Percentiles rank a stretch among this genome's conserved stretches.
Evolutionary conservation across 345 rosid genomes (phyloP).

Genomic region (Schrenkiella parvula): DNA sequence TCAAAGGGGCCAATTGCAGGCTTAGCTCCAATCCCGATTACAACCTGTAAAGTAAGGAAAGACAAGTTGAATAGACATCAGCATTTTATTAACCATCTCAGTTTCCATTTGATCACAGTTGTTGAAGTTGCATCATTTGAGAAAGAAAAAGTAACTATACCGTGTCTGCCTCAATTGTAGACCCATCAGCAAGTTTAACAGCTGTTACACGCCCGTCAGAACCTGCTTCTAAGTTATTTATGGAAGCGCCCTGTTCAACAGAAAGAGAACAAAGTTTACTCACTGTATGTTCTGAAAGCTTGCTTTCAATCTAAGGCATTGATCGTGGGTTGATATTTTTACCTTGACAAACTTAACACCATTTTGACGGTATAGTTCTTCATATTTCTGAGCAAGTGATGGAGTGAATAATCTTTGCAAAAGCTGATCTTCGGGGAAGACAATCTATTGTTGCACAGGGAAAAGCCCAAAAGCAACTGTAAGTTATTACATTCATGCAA

Average conservation of each 20-base stretch:
- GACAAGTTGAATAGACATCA: background rate
- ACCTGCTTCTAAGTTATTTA: slow-evolving; percentile 74
- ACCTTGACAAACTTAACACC: slow-evolving; percentile 82
- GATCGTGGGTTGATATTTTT: slow-evolving; percentile 15
- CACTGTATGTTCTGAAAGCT: slow-evolving; percentile 7
- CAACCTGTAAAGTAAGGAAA: slow-evolving; percentile 43
- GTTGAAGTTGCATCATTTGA: background rate
- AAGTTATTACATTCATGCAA: background rate
- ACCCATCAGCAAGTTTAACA: slow-evolving; percentile 82
- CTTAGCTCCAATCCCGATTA: slow-evolving; percentile 92
- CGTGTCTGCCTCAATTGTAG: slow-evolving; percentile 76
- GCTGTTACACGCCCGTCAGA: slow-evolving; percentile 70
- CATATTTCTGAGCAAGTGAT: slow-evolving; percentile 79
- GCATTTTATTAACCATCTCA: background rate
- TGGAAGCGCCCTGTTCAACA: slow-evolving; percentile 60
- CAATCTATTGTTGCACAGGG: slow-evolving; percentile 43
- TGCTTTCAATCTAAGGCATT: background rate
- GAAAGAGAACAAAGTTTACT: slow-evolving; percentile 9
- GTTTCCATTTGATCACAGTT: slow-evolving; percentile 12
- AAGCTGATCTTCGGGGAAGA: slow-evolving; percentile 84
- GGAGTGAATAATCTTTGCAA: slow-evolving; percentile 92
- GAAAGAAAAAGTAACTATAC: slow-evolving; percentile 33
- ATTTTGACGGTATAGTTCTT: slow-evolving; percentile 73
- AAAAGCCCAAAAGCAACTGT: background rate
- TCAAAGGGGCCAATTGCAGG: slow-evolving; percentile 80